Percentiles rank a stretch among this genome's conserved stretches.
phyloP scores from a whole-genome alignment of 2,329 filamentous ascomycete genomes.

The Diplodia mutila region DNA sequence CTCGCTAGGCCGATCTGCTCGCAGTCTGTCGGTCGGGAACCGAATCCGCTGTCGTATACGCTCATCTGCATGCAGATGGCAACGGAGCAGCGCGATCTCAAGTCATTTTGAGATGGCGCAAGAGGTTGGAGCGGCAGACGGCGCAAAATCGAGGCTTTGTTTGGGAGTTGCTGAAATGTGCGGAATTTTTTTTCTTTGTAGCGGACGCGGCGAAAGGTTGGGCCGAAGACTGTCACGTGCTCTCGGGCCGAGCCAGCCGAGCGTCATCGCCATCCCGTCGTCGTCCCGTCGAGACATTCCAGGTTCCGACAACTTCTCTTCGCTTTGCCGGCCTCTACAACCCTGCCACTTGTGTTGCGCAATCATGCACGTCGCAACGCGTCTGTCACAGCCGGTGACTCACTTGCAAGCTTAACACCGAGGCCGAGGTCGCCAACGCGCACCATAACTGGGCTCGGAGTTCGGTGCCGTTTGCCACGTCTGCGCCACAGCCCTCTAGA shows the following conservation, averaged over 20 bases:
- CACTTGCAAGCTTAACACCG: background rate
- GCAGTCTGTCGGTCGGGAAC: too few species aligned
- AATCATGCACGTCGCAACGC: conserved; percentile 6
- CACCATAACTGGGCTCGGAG: background rate
- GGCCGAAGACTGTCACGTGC: background rate
- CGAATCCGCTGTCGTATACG: too few species aligned
- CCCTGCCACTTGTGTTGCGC: conserved; percentile 24
- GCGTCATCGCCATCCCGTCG: background rate
- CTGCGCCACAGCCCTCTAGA: conserved; percentile 5
- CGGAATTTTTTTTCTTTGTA: conserved; percentile 5
- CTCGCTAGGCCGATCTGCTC: background rate
- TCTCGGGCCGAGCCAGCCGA: background rate
- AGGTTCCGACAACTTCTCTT: conserved; percentile 4
- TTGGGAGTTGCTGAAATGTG: background rate
- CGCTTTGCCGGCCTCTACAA: background rate
- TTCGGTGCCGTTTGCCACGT: conserved; percentile 5
- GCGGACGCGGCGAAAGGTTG: conserved; percentile 10
- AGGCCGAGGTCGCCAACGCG: background rate
- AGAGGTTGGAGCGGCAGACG: background rate
- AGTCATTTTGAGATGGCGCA: background rate
- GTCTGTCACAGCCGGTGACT: conserved; percentile 1
- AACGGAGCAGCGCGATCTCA: background rate
- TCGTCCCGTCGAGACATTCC: too few species aligned
- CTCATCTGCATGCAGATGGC: too few species aligned
- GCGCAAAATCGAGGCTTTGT: background rate